Evolutionary conservation across 768 basidiomycete species (phyloP).

Genomic region (Russula virescens): DNA sequence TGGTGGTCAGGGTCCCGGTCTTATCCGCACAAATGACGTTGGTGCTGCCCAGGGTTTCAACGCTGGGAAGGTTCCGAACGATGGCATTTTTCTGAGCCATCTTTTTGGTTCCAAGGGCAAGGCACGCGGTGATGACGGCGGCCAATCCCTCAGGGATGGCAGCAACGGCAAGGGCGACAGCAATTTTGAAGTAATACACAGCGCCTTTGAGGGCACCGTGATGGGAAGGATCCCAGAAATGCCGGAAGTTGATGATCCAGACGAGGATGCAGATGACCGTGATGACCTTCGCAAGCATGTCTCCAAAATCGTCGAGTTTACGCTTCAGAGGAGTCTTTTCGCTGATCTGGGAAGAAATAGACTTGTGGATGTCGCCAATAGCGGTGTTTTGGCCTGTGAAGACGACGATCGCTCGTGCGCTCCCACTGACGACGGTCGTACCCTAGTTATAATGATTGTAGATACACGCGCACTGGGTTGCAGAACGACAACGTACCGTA

Average conservation of each 20-base stretch:
- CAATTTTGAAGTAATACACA: constrained; percentile 99
- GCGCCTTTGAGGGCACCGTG: constrained; percentile 89
- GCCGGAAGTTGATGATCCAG: constrained; percentile 94
- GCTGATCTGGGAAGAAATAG: constrained; percentile 85
- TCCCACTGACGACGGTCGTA: constrained; percentile 94
- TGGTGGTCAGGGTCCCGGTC: constrained; percentile 93
- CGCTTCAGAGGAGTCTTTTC: constrained; percentile 97
- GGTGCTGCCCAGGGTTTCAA: constrained; percentile 96
- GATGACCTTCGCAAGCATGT: constrained; percentile 96
- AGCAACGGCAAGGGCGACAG: constrained; percentile 96
- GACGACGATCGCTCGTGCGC: constrained; percentile 79
- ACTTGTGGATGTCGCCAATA: constrained; percentile 96
- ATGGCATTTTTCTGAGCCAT: constrained; percentile 99
- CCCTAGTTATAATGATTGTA: constrained; percentile 45
- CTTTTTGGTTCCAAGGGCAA: constrained; percentile 96
- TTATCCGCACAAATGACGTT: constrained; percentile 99
- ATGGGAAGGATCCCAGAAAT: constrained; percentile 95
- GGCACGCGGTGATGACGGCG: constrained; percentile 94
- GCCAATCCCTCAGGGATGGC: constrained; percentile 99
- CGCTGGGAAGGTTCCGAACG: constrained; percentile 91
- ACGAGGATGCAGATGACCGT: constrained; percentile 94
- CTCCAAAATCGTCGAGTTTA: constrained; percentile 97
- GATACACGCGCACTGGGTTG: not conserved
- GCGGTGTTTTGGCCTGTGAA: constrained; percentile 84
- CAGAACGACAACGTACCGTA: constrained; percentile 47